phyloP scores from a whole-genome alignment of 139 green algal species.

The Asterochloris erici region DNA sequence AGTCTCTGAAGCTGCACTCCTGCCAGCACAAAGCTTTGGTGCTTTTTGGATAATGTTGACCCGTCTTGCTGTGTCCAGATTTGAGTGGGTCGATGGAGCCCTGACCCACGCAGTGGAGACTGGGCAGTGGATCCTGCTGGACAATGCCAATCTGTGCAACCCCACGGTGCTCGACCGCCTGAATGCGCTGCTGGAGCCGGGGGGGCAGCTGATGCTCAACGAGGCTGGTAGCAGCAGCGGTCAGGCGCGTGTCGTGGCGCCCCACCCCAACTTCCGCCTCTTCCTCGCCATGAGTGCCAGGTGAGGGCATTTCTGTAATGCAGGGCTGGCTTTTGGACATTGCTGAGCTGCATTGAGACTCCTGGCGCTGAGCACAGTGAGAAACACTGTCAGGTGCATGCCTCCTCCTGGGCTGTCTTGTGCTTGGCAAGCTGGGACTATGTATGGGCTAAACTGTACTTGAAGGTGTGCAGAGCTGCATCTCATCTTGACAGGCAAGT shows the following conservation, averaged over 20 bases:
- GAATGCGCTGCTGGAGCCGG: slow-evolving; percentile 91
- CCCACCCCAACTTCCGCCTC: slow-evolving; percentile 93
- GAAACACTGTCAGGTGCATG: too few species aligned
- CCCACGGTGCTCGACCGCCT: slow-evolving; percentile 95
- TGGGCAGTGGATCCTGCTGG: slow-evolving; percentile 93
- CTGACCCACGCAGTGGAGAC: slow-evolving; percentile 77
- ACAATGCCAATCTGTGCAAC: slow-evolving; percentile 96
- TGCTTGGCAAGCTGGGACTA: too few species aligned
- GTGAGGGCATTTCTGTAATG: neutral
- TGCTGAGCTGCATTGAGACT: too few species aligned
- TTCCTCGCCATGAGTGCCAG: slow-evolving; percentile 86
- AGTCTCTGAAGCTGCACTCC: too few species aligned
- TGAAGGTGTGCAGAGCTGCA: too few species aligned
- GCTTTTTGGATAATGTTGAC: too few species aligned
- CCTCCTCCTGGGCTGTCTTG: too few species aligned
- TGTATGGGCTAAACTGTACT: too few species aligned
- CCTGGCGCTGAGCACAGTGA: too few species aligned
- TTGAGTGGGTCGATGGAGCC: slow-evolving; percentile 97
- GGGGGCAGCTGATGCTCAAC: slow-evolving; percentile 82
- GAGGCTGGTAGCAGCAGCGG: slow-evolving; percentile 66
- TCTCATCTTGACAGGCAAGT: too few species aligned
- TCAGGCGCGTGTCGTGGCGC: slow-evolving; percentile 60
- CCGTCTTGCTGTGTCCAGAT: slow-evolving; percentile 50
- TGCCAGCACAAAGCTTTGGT: too few species aligned
- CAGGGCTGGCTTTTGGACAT: too few species aligned